Base-by-base conservation (phyloP, 345 rosid genomes). In the Microthlaspi erraticum region DNA sequence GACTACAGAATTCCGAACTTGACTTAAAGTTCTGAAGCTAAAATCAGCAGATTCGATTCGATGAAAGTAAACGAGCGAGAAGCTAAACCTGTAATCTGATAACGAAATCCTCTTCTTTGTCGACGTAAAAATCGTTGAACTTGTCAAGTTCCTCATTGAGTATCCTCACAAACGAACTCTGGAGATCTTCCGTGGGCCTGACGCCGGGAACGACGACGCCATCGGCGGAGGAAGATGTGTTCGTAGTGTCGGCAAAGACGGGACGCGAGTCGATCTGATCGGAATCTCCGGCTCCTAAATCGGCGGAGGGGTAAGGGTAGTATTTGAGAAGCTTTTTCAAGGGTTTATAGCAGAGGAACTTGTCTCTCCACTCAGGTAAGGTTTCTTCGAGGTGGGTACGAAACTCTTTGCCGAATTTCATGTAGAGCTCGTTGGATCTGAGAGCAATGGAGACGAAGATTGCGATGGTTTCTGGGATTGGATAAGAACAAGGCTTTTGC, bases 371-470 rank as follows among this genome's bases (percentile, higher is more conserved):
- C 77, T 82, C 97, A 2, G 98, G 98, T 33, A 92, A 78, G 14
- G 93, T 90, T 64, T 92, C 97, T 84, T 88, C 92, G 57, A 92
- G 85, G 74, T 92, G 97, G 70, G 87, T 88, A 36, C 79, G 87
- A 84, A 92, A 90, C 62, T 92, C 98, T 68, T 92, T 88, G 8
- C 98, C 97, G 71, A 92, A 90, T 81, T 92, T 92, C 98, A 92
- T 92, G 33, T 51, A 45, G 44, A 49, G 7, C 46, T 52, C 2
- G 74, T 31, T 42, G 60, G 68, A 41, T 50, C 54, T 26, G 60
- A 50, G 53, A 11, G 50, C 11, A 4, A 32, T 8, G 41, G 12
- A 32, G 39, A 13, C 32, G 20, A 33, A 32, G 70, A 66, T 41
- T 3, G 70, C 11, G 62, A 46, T 8, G 53, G 59, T 2, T 17